Conservation (phyloP, 179 eudicot species). For the Pouteria campechiana region DNA sequence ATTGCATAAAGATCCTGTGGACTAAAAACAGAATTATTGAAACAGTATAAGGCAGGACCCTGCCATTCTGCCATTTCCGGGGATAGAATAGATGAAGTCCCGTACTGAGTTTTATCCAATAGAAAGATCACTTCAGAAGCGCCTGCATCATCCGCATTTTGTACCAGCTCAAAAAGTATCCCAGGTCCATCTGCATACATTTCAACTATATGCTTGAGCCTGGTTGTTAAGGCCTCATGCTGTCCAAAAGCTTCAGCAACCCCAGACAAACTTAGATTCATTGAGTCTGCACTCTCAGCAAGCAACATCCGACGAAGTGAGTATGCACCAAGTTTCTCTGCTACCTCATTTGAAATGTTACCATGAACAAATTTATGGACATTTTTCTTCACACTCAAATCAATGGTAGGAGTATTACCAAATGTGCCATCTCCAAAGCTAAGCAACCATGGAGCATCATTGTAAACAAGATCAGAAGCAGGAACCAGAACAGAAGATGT, state of each 20-base stretch:
- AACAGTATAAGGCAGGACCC: conserved; percentile 97
- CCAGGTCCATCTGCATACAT: conserved; percentile 99
- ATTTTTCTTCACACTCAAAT: conserved; percentile 42
- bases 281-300: conserved; percentile 98
- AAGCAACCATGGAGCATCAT: conserved; percentile 99
- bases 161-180: conserved; percentile 91
- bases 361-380: conserved; percentile 94
- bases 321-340: conserved; percentile 97
- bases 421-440: conserved; percentile 57
- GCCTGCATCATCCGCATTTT: conserved; percentile 99
- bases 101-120: conserved; percentile 90
- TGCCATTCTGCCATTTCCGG: conserved; percentile 99
- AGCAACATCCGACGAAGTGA: conserved; percentile 92
- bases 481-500: conserved; percentile 49
- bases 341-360: conserved; percentile 93
- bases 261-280: conserved; percentile 93
- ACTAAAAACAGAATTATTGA: conserved; percentile 89
- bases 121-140: conserved; percentile 86
- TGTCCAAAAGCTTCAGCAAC: conserved; percentile 99
- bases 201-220: conserved; percentile 97
- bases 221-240: conserved; percentile 98
- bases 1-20: conserved; percentile 93
- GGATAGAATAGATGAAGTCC: conserved; percentile 94
- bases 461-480: conserved; percentile 82
- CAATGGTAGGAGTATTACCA: conserved; percentile 27